Evolutionary conservation across 2,329 filamentous ascomycete genomes (phyloP).

Genomic region (Eutypa lata): DNA sequence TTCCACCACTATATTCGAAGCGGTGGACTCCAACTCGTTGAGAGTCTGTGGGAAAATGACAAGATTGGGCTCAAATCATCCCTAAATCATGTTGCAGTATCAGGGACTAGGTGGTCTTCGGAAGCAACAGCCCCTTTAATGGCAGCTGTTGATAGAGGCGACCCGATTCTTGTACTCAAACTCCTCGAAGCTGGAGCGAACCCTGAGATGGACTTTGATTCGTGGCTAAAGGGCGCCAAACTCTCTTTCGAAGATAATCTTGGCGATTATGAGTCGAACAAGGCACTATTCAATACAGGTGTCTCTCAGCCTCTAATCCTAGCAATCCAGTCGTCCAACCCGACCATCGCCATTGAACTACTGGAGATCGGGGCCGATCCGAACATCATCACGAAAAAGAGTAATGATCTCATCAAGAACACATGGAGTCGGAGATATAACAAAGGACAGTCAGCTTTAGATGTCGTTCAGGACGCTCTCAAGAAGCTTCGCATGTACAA

Average conservation of each 20-base stretch:
- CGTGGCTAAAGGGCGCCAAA: constrained; percentile 58
- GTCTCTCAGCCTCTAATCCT: constrained; percentile 63
- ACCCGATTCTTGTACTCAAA: constrained; percentile 52
- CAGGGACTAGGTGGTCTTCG: constrained; percentile 29
- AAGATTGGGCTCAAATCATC: constrained; percentile 58
- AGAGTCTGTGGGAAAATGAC: constrained; percentile 54
- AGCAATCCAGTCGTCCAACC: constrained; percentile 51
- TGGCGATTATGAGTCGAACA: constrained; percentile 43
- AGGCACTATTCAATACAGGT: constrained; percentile 41
- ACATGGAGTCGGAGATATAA: constrained; percentile 30
- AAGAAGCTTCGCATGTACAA: constrained; percentile 45
- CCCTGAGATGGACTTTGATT: constrained; percentile 58
- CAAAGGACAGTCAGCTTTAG: constrained; percentile 52
- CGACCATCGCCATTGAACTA: constrained; percentile 53
- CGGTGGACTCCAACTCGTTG: constrained; percentile 45
- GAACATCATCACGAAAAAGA: constrained; percentile 50
- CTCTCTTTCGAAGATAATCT: constrained; percentile 37
- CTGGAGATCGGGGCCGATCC: constrained; percentile 63
- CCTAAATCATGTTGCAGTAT: constrained; percentile 61
- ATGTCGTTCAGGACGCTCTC: constrained; percentile 55
- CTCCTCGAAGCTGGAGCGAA: constrained; percentile 63
- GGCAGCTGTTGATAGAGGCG: constrained; percentile 52
- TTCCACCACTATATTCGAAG: constrained; percentile 62
- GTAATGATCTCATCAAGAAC: constrained; percentile 33
- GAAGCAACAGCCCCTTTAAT: constrained; percentile 50